Evolutionary conservation across 305 asterid genomes (phyloP).

Genomic region (Fraxinus dipetala): DNA sequence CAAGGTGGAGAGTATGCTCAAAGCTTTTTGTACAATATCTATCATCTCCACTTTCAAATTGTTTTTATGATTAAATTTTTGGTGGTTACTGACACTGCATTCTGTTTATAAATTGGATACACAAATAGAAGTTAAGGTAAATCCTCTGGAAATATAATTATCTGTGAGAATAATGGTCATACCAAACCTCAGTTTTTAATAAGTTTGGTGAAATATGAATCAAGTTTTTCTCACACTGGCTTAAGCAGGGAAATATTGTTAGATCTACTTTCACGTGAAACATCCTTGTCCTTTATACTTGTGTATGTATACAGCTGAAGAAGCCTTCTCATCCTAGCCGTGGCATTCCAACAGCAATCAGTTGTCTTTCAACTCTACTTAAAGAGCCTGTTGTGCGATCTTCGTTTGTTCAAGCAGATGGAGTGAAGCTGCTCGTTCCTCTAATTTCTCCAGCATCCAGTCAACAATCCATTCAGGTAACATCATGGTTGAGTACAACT

Average conservation of each 20-base stretch:
- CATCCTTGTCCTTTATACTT: constrained; percentile 16
- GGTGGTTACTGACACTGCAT: neutral
- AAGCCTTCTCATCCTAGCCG: constrained; percentile 79
- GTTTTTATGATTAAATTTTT: neutral
- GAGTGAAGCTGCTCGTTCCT: constrained; percentile 82
- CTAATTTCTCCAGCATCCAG: constrained; percentile 86
- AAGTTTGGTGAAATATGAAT: neutral
- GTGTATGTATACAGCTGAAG: constrained; percentile 55
- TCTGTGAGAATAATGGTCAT: constrained; percentile 15
- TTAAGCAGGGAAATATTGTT: constrained; percentile 1
- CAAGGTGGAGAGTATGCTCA: neutral
- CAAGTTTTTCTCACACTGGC: constrained; percentile 3
- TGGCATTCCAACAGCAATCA: constrained; percentile 73
- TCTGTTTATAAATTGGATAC: constrained; percentile 6
- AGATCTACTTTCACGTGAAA: neutral
- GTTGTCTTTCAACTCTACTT: constrained; percentile 73
- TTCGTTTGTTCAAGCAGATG: constrained; percentile 83
- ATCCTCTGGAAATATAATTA: neutral
- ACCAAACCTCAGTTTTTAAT: neutral
- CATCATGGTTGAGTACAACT: neutral
- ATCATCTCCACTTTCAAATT: neutral
- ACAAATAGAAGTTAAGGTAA: constrained; percentile 6
- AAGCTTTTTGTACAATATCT: neutral
- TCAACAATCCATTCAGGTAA: constrained; percentile 91
- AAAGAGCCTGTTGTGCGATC: constrained; percentile 78